These are phyloP conservation scores for Planoprotostelium fungivorum DNA, from an alignment of 78 protist genomes.

Conservation along the genomic window DNA sequence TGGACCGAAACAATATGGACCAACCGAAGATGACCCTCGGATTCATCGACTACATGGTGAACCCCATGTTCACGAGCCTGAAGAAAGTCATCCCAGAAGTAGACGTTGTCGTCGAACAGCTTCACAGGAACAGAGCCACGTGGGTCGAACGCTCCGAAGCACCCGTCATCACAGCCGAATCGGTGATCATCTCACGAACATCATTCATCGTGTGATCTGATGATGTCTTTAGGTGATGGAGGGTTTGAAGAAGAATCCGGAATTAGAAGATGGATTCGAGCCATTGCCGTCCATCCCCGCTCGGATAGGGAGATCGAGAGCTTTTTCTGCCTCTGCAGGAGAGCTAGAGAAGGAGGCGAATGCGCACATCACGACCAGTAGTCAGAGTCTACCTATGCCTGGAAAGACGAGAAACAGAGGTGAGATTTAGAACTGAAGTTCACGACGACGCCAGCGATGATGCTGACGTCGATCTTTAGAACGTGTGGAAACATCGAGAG, in stretches of 20 bases:
- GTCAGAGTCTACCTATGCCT: too few species aligned
- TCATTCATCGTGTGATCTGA: not conserved
- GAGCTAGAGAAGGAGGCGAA: too few species aligned
- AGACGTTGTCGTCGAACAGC: not conserved
- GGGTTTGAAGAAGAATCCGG: not conserved
- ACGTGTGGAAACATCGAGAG: too few species aligned
- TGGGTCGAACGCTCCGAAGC: not conserved
- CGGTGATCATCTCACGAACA: not conserved
- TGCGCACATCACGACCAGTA: too few species aligned
- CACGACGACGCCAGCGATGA: too few species aligned
- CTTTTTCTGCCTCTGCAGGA: too few species aligned
- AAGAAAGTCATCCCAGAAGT: not conserved
- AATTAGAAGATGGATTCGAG: not conserved
- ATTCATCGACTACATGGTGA: conserved; percentile 8
- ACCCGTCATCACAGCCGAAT: not conserved
- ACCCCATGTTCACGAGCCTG: conserved; percentile 1
- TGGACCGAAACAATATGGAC: conserved; percentile 1
- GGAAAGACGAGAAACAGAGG: too few species aligned
- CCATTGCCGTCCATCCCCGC: too few species aligned
- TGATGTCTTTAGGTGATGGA: not conserved
- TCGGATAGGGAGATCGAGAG: too few species aligned
- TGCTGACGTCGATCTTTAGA: too few species aligned
- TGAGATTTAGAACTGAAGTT: too few species aligned
- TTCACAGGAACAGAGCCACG: not conserved
- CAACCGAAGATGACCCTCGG: conserved; percentile 5